A percentile compares a stretch with the other conserved stretches of the same genome.
phyloP scores from a whole-genome alignment of 371 early-diverging fungal species.

The Mortierella sp. region DNA sequence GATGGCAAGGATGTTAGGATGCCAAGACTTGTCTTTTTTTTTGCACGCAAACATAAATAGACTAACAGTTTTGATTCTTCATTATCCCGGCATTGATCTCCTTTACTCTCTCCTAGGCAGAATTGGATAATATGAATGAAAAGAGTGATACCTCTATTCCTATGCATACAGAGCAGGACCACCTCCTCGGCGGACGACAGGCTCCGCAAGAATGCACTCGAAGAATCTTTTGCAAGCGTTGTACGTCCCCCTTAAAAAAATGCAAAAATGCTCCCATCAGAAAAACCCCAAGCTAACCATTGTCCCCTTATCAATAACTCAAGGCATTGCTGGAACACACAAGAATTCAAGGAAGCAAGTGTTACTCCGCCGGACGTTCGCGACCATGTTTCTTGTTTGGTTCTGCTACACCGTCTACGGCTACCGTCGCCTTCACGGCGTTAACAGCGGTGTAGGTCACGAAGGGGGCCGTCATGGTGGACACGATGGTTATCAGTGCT shows the following conservation, averaged over 20 bases:
- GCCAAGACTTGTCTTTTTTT: background rate
- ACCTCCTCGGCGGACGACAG: background rate
- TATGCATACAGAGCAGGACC: background rate
- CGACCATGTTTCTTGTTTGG: conserved; percentile 8
- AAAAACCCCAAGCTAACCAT: background rate
- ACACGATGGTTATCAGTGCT: background rate
- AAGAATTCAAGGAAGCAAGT: background rate
- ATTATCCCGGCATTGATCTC: background rate
- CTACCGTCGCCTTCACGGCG: background rate
- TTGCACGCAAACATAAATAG: background rate
- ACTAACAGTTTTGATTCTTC: background rate
- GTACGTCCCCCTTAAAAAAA: background rate
- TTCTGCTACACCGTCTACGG: conserved; percentile 6
- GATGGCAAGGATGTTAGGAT: background rate
- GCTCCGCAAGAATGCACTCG: conserved; percentile 10
- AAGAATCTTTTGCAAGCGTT: conserved; percentile 15
- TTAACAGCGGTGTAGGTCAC: background rate
- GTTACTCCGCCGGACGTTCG: conserved; percentile 6
- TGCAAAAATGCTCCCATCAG: too few species aligned
- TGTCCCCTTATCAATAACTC: background rate
- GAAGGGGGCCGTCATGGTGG: background rate
- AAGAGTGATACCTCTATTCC: conserved; percentile 17
- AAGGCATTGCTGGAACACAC: conserved; percentile 17
- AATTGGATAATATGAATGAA: conserved; percentile 2
- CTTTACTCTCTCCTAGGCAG: background rate